Conservation (phyloP, 768 basidiomycete genomes). For the Russula foetens region DNA sequence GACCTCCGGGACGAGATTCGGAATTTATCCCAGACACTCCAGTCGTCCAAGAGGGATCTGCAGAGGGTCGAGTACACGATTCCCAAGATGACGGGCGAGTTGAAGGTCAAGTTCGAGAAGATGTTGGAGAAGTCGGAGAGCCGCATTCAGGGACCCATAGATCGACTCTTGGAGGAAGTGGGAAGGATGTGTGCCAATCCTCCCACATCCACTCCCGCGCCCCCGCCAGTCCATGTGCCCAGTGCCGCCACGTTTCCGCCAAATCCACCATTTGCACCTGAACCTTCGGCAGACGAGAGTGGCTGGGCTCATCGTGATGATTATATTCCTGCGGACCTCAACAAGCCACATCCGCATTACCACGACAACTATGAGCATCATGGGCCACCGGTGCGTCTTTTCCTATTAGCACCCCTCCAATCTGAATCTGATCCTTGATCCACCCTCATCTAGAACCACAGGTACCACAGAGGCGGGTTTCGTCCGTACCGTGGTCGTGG, state of each 20-base stretch:
- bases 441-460: neutral
- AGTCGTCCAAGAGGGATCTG: constrained; percentile 8
- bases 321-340: neutral
- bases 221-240: neutral
- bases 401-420: too few relatives aligned
- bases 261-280: neutral
- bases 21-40: neutral
- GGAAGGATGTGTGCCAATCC: neutral
- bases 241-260: neutral
- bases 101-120: constrained; percentile 2
- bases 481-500: neutral
- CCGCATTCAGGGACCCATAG: constrained; percentile 1
- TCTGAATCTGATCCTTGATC: neutral
- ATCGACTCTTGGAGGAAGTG: constrained; percentile 10
- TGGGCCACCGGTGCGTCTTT: constrained; percentile 4
- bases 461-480: neutral
- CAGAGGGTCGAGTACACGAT: constrained; percentile 6
- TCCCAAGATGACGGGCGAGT: neutral
- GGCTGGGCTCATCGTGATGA: neutral
- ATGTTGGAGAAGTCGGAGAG: constrained; percentile 3
- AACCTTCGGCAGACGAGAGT: neutral
- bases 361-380: neutral
- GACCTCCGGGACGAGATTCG: neutral
- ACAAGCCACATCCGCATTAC: neutral
- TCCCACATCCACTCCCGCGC: too few relatives aligned